Conservation (phyloP, 176 grass and related monocot species). For the Canna indica region DNA sequence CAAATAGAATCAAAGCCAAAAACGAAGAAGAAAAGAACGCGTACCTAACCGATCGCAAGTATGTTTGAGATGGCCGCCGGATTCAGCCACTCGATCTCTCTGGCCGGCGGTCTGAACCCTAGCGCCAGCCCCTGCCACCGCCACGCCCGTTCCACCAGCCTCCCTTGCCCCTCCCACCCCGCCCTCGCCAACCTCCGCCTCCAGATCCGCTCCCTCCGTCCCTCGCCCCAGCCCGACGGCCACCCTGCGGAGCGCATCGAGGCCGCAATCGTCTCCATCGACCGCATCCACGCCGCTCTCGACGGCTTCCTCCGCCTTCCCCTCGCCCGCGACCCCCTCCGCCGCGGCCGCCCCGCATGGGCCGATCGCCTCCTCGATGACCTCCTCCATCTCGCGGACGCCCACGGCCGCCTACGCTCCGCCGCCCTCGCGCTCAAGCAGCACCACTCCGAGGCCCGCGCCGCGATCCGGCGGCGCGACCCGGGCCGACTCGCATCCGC, state of each 20-base stretch:
- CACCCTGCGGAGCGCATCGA: neutral
- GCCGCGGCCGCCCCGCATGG: neutral
- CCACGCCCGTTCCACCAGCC: neutral
- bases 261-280: slow-evolving; percentile 30
- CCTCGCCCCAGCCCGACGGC: neutral
- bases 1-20: too few species aligned
- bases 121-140: neutral
- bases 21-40: neutral
- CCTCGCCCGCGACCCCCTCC: slow-evolving; percentile 22
- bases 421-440: slow-evolving; percentile 17
- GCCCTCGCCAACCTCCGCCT: neutral
- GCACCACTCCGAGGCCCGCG: slow-evolving; percentile 23
- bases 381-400: slow-evolving; percentile 50
- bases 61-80: neutral
- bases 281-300: slow-evolving; percentile 32
- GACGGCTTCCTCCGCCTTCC: slow-evolving; percentile 43
- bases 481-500: slow-evolving; percentile 24
- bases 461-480: slow-evolving; percentile 40
- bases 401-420: slow-evolving; percentile 47
- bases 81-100: neutral
- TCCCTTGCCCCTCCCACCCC: neutral
- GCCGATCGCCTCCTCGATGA: slow-evolving; percentile 43
- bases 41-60: neutral
- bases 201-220: neutral
- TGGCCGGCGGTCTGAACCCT: neutral